Percentiles rank a stretch among this genome's conserved stretches.
phyloP scores from a whole-genome alignment of 78 protist genomes.

The Isochrysis galbana region DNA sequence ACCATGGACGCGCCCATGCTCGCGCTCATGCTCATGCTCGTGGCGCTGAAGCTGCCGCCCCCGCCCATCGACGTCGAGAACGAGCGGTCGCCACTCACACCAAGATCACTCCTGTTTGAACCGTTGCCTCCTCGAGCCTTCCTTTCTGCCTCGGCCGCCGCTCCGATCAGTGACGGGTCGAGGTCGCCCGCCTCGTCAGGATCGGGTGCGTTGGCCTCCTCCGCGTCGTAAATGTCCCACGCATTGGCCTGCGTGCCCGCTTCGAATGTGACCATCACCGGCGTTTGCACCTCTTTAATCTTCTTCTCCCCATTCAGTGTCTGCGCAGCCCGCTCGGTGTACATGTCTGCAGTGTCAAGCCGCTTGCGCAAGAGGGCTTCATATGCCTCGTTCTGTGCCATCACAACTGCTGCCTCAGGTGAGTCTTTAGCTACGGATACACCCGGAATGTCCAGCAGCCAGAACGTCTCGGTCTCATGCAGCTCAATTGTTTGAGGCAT shows the following conservation, averaged over 20 bases:
- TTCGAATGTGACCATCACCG: background rate
- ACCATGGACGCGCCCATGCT: too few species aligned
- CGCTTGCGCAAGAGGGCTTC: background rate
- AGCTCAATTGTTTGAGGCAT: background rate
- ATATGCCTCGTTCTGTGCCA: background rate
- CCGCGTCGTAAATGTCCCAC: background rate
- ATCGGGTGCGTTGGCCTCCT: background rate
- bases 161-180: too few species aligned
- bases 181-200: too few species aligned
- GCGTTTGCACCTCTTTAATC: constrained; percentile 35
- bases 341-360: constrained; percentile 12
- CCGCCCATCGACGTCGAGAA: too few species aligned
- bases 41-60: too few species aligned
- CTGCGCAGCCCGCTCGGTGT: constrained; percentile 46
- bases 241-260: background rate
- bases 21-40: too few species aligned
- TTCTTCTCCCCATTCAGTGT: constrained; percentile 17
- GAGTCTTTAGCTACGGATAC: constrained; percentile 7
- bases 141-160: background rate
- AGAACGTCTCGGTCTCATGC: constrained; percentile 34
- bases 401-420: background rate
- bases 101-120: too few species aligned
- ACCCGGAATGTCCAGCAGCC: background rate
- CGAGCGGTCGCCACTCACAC: too few species aligned
- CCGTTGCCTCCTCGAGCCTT: too few species aligned